Percentiles rank a stretch among this genome's conserved stretches.
Evolutionary conservation across 305 asterid species (phyloP).

Genomic region (Solanum aculeatissimum): DNA sequence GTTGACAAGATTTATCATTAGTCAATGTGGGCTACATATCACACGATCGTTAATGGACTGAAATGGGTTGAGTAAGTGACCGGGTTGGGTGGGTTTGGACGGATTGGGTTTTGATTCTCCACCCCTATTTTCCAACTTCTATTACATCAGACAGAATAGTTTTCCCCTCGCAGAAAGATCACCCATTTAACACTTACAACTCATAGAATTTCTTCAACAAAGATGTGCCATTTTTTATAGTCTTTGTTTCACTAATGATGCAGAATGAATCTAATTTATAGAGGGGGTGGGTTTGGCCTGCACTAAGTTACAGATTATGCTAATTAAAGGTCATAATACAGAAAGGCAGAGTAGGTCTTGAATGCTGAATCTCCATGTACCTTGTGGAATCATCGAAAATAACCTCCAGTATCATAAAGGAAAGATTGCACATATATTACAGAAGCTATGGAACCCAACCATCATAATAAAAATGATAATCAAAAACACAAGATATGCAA

Average conservation of each 20-base stretch:
- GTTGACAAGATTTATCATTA: too few relatives aligned
- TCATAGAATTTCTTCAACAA: background rate
- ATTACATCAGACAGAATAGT: background rate
- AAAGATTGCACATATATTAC: background rate
- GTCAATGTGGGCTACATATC: too few relatives aligned
- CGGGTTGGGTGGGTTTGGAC: too few relatives aligned
- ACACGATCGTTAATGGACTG: too few relatives aligned
- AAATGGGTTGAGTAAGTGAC: too few relatives aligned
- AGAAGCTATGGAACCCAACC: background rate
- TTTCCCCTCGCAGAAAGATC: background rate
- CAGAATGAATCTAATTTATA: background rate
- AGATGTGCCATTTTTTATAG: background rate
- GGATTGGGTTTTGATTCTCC: too few relatives aligned
- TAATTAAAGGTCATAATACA: background rate
- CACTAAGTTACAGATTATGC: background rate
- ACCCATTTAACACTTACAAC: background rate
- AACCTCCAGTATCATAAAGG: background rate
- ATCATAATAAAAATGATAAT: background rate
- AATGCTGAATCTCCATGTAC: background rate
- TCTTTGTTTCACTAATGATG: background rate
- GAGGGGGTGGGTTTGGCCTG: background rate
- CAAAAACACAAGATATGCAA: background rate
- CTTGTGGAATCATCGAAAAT: background rate
- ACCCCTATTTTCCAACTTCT: background rate
- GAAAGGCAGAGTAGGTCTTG: background rate